Percentiles rank a stretch among this genome's conserved stretches.
phyloP scores from a whole-genome alignment of 257 asterid species.

The Eucommia ulmoides region DNA sequence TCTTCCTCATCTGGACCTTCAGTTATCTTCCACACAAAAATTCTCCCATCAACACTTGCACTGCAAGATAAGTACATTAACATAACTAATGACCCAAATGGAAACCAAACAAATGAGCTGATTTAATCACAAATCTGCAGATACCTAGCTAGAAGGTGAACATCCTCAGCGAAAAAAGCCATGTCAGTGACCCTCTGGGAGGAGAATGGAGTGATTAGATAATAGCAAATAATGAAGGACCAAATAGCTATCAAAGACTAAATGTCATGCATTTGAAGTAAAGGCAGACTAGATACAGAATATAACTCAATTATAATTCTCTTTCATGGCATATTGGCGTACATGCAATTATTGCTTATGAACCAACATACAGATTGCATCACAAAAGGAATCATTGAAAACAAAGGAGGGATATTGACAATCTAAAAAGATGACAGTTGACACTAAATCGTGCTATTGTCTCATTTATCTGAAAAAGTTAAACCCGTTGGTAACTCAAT shows the following conservation, averaged over 20 bases:
- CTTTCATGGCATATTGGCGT: neutral
- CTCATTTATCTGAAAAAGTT: too few relatives aligned
- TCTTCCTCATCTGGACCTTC: conserved; percentile 4
- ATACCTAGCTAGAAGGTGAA: neutral
- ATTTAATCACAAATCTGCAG: neutral
- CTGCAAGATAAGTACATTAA: neutral
- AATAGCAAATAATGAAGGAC: neutral
- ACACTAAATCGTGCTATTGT: too few relatives aligned
- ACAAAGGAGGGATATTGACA: neutral
- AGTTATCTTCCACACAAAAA: conserved; percentile 1
- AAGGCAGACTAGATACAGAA: neutral
- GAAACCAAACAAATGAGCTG: neutral
- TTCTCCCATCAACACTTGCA: neutral
- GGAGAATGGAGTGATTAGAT: neutral
- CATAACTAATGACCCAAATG: neutral
- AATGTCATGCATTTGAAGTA: neutral
- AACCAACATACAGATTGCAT: neutral
- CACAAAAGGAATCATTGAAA: neutral
- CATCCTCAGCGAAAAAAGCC: conserved; percentile 3
- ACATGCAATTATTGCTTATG: neutral
- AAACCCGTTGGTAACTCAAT: too few relatives aligned
- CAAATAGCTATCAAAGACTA: neutral
- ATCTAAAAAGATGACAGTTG: neutral
- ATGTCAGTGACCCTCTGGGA: conserved; percentile 1
- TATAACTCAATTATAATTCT: neutral